Base-by-base conservation (phyloP, 2,329 filamentous ascomycete genomes). In the Alternaria gaisen region DNA sequence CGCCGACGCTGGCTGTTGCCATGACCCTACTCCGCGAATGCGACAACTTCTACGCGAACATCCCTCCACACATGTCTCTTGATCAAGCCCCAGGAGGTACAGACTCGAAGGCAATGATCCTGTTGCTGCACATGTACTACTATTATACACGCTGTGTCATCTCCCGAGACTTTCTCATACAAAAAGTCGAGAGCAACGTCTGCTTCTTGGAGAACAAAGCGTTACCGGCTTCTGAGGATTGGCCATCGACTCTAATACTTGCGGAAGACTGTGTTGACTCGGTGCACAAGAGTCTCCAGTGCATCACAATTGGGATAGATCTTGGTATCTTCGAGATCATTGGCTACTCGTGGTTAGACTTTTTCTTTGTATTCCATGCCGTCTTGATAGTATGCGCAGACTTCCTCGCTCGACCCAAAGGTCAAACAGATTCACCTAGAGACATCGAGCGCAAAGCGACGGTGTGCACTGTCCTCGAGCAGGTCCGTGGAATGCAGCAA, bases 241-340 rank as follows among this genome's bases (percentile, higher is more conserved):
- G 64, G 53, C 50, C 40, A 24, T 67, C 57, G 26, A 65, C 55
- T 28, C 52, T 72, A 5, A 30, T 47, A 10, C 50, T 74, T n/a
- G 65, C 65, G 34, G 71, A 73, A 48, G 70, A 72, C 28, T 74
- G 72, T 54, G 67, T 74, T 9, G 65, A 71, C 26, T 72, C 71
- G 9, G 70, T 72, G 11, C 63, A 69, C 44, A 60, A 66, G 40
- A 67, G 66, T 40, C 54, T 74, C 34, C 64, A 68, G 36, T 70
- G 61, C 56, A 68, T 73, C 7, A 63, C 63, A 40, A 60, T 61
- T 4, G 66, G 66, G 5, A 58, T 61, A 8, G 42, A 67, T 11
- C 54, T 68, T 10, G 61, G 62, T 2, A 58, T 72, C 28, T 53
- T 68, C 12, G 61, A 61, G 5, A 58, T 71, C 18, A 68, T 72